phyloP scores from a whole-genome alignment of 129 eudicot species.

The Pulicaria dysenterica region DNA sequence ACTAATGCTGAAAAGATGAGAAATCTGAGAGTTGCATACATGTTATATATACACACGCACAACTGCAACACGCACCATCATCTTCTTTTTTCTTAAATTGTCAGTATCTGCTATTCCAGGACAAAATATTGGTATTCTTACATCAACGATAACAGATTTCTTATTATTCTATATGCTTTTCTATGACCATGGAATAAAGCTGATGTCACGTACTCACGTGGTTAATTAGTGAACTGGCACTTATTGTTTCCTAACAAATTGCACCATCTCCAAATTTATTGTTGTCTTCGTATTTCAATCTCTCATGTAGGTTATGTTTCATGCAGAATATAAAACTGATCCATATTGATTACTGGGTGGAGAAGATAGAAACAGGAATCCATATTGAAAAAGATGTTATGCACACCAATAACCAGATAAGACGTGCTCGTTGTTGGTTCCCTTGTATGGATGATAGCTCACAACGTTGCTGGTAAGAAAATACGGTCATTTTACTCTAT shows the following conservation, averaged over 20 bases:
- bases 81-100: conserved; percentile 12
- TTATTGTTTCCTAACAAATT: conserved; percentile 8
- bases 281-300: conserved; percentile 26
- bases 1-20: conserved; percentile 7
- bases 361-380: conserved; percentile 88
- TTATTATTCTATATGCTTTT: conserved; percentile 4
- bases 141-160: not conserved
- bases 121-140: not conserved
- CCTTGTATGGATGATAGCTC: conserved; percentile 92
- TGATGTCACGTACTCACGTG: conserved; percentile 6
- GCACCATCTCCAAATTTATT: conserved; percentile 4
- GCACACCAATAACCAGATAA: conserved; percentile 81
- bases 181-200: not conserved
- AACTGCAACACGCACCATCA: not conserved
- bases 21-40: conserved; percentile 12
- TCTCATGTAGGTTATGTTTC: conserved; percentile 86
- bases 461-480: conserved; percentile 79
- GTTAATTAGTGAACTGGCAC: not conserved
- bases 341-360: conserved; percentile 94
- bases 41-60: conserved; percentile 2
- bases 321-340: conserved; percentile 82
- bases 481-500: conserved; percentile 20
- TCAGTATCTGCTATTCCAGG: conserved; percentile 16
- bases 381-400: conserved; percentile 69
- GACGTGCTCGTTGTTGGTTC: conserved; percentile 99